phyloP scores from a whole-genome alignment of 345 rosid species.

The Odontarrhena argentea region DNA sequence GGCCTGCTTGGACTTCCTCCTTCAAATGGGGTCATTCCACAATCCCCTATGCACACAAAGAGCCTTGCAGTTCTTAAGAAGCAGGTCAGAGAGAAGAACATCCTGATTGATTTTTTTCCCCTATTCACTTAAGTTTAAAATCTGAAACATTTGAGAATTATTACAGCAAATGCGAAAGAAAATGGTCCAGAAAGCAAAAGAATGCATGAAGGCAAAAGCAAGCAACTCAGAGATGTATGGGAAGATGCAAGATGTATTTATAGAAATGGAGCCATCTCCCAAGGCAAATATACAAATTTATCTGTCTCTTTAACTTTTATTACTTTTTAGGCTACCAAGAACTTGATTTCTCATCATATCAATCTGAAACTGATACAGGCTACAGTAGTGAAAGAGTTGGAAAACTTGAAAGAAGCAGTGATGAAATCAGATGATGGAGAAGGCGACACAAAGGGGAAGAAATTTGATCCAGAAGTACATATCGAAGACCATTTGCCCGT shows the following conservation, averaged over 20 bases:
- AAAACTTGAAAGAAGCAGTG: slow-evolving; percentile 69
- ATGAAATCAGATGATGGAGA: slow-evolving; percentile 58
- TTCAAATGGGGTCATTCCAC: slow-evolving; percentile 85
- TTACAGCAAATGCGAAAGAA: slow-evolving; percentile 59
- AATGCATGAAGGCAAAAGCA: slow-evolving; percentile 63
- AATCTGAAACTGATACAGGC: slow-evolving; percentile 42
- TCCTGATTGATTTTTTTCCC: background rate
- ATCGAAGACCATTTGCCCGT: slow-evolving; percentile 74
- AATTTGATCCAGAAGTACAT: slow-evolving; percentile 68
- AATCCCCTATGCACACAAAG: slow-evolving; percentile 92
- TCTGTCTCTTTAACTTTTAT: slow-evolving; percentile 1
- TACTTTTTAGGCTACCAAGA: slow-evolving; percentile 1
- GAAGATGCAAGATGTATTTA: slow-evolving; percentile 64
- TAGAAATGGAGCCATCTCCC: slow-evolving; percentile 63
- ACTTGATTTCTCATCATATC: slow-evolving; percentile 24
- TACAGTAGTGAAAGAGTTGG: slow-evolving; percentile 61
- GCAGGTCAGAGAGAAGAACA: slow-evolving; percentile 49
- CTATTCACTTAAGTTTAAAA: background rate
- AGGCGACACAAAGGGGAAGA: slow-evolving; percentile 45
- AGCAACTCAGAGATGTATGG: slow-evolving; percentile 65
- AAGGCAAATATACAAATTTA: slow-evolving; percentile 37
- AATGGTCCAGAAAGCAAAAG: slow-evolving; percentile 69
- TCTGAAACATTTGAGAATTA: slow-evolving; percentile 14
- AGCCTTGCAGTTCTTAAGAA: slow-evolving; percentile 78
- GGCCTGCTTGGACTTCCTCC: slow-evolving; percentile 85